Conservation (phyloP, 2,329 filamentous ascomycete species). For the Pestalotiopsis sp. region DNA sequence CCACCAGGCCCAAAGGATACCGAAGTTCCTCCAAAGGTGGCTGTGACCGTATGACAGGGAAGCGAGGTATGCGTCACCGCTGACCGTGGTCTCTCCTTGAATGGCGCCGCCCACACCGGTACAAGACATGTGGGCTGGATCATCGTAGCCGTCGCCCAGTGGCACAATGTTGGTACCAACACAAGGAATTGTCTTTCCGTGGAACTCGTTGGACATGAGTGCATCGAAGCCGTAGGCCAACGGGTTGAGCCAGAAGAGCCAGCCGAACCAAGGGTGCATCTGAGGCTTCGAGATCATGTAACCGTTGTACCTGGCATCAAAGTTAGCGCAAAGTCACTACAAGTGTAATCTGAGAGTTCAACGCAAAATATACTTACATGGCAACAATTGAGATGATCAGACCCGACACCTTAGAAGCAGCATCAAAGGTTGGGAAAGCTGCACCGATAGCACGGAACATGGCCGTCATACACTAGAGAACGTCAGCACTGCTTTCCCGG, state of each 20-base stretch:
- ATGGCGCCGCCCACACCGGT: conserved; percentile 60
- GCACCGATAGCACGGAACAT: conserved; percentile 61
- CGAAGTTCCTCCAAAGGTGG: conserved; percentile 63
- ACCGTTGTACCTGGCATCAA: conserved; percentile 53
- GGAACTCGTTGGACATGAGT: conserved; percentile 72
- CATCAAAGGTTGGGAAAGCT: conserved; percentile 58
- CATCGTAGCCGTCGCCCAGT: conserved; percentile 48
- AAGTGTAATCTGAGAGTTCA: neutral
- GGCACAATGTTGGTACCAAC: conserved; percentile 54
- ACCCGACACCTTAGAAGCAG: conserved; percentile 59
- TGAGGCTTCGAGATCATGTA: conserved; percentile 64
- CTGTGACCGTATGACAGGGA: conserved; percentile 55
- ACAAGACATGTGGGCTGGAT: conserved; percentile 51
- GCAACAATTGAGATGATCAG: conserved; percentile 44
- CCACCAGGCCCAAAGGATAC: conserved; percentile 67
- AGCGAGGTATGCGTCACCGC: conserved; percentile 60
- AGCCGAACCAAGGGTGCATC: conserved; percentile 66
- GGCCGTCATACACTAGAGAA: conserved; percentile 54
- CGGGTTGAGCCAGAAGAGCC: conserved; percentile 68
- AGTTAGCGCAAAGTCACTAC: neutral
- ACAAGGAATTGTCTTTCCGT: conserved; percentile 56
- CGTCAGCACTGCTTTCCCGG: conserved; percentile 9
- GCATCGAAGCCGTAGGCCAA: conserved; percentile 72
- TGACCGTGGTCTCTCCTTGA: conserved; percentile 49
- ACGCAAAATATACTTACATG: conserved; percentile 40